Evolutionary conservation across 345 rosid species (phyloP).

Genomic region (Schrenkiella parvula): DNA sequence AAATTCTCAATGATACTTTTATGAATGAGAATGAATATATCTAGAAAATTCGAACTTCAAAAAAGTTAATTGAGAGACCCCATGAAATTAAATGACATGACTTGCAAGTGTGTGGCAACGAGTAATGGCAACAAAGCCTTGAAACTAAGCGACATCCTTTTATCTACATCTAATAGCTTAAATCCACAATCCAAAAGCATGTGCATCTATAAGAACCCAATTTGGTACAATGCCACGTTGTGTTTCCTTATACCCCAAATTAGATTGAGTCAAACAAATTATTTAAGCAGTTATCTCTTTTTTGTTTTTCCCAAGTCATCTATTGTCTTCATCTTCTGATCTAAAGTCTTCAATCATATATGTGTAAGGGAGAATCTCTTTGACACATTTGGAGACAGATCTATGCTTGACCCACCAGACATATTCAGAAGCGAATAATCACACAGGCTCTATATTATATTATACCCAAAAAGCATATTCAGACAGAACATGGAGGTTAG

Average conservation of each 20-base stretch:
- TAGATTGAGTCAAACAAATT: slow-evolving; percentile 20
- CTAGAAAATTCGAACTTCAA: not conserved
- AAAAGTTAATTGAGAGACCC: not conserved
- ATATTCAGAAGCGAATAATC: slow-evolving; percentile 12
- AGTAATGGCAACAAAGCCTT: slow-evolving; percentile 24
- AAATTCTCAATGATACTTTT: too few species aligned
- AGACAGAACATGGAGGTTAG: slow-evolving; percentile 61
- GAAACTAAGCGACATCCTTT: not conserved
- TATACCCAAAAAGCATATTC: slow-evolving; percentile 18
- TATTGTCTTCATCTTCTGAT: slow-evolving; percentile 49
- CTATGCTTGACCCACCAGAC: slow-evolving; percentile 47
- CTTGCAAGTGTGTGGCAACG: slow-evolving; percentile 18
- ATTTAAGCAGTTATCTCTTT: slow-evolving; percentile 4
- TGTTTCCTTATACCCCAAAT: slow-evolving; percentile 7
- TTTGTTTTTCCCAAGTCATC: slow-evolving; percentile 31
- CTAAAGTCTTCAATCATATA: slow-evolving; percentile 23
- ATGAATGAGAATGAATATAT: too few species aligned
- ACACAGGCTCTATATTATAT: slow-evolving; percentile 17
- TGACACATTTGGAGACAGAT: slow-evolving; percentile 53
- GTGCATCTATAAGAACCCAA: slow-evolving; percentile 10
- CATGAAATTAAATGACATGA: slow-evolving; percentile 16
- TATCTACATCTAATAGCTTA: slow-evolving; percentile 4
- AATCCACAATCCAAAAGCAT: slow-evolving; percentile 4
- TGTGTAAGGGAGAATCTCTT: slow-evolving; percentile 41
- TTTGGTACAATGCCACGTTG: slow-evolving; percentile 10